Conservation (phyloP, 345 rosid genomes). For the Citrus inodora region DNA sequence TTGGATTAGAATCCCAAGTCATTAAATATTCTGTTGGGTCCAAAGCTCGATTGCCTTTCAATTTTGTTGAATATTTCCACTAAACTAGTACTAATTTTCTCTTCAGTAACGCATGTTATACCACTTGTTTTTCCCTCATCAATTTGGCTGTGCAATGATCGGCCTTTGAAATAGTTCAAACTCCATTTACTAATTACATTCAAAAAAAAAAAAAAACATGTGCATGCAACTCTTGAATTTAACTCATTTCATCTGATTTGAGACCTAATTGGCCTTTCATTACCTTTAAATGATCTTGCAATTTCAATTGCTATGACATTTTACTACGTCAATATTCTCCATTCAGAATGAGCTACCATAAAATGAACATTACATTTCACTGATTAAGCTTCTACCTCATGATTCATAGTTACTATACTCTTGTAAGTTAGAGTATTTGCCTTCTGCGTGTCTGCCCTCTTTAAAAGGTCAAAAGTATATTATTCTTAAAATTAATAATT, state of each 20-base stretch:
- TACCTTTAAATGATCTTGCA: neutral
- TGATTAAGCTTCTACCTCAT: too few relatives aligned
- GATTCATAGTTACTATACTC: too few relatives aligned
- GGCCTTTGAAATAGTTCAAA: neutral
- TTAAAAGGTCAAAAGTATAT: too few relatives aligned
- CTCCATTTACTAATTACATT: neutral
- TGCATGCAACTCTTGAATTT: neutral
- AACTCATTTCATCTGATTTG: neutral
- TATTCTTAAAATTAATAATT: too few relatives aligned
- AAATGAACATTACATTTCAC: too few relatives aligned
- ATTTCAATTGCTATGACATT: neutral
- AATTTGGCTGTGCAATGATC: neutral
- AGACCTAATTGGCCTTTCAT: neutral
- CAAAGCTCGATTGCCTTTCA: too few relatives aligned
- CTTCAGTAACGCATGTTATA: too few relatives aligned
- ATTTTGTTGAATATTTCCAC: neutral
- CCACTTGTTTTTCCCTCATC: neutral
- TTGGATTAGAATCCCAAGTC: constrained; percentile 11
- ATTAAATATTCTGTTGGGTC: too few relatives aligned
- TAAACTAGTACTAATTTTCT: neutral
- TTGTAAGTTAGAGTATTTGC: too few relatives aligned
- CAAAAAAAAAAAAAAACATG: too few relatives aligned
- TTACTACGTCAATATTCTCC: neutral
- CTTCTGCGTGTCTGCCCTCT: too few relatives aligned
- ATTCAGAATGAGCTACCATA: neutral